Evolutionary conservation across 179 eudicot genomes (phyloP).

Genomic region (Beta macrorhiza): DNA sequence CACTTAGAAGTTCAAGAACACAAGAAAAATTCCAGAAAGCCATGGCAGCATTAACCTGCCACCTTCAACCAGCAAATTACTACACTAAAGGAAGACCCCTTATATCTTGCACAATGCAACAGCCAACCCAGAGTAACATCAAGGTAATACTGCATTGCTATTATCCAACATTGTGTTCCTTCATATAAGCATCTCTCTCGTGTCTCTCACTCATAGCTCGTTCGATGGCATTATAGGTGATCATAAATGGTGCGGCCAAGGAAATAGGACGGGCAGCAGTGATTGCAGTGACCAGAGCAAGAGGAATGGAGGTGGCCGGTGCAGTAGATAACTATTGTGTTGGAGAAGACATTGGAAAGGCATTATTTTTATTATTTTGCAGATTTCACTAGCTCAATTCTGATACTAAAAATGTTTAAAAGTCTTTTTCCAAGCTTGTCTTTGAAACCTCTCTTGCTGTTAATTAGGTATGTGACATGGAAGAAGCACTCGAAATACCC

Average conservation of each 20-base stretch:
- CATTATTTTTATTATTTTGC: conserved; percentile 4
- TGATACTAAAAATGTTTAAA: neutral
- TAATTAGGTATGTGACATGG: conserved; percentile 75
- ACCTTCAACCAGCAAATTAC: conserved; percentile 32
- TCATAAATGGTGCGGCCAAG: conserved; percentile 90
- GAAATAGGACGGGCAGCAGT: conserved; percentile 93
- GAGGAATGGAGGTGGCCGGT: conserved; percentile 97
- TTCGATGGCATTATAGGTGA: conserved; percentile 40
- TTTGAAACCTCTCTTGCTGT: neutral
- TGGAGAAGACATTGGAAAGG: conserved; percentile 90
- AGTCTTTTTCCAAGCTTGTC: neutral
- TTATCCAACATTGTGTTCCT: neutral
- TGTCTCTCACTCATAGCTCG: neutral
- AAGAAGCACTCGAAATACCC: conserved; percentile 87
- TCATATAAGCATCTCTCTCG: neutral
- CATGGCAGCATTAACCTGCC: conserved; percentile 63
- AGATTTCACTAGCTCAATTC: neutral
- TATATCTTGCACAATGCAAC: conserved; percentile 62
- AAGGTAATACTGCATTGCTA: conserved; percentile 44
- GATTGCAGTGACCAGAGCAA: conserved; percentile 72
- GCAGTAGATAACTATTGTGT: conserved; percentile 67
- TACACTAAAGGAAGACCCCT: conserved; percentile 21
- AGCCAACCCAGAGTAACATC: conserved; percentile 58
- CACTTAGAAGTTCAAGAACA: conserved; percentile 1
- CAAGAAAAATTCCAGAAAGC: conserved; percentile 3